Base-by-base conservation (phyloP, 345 rosid species). In the Lagerstroemia speciosa region DNA sequence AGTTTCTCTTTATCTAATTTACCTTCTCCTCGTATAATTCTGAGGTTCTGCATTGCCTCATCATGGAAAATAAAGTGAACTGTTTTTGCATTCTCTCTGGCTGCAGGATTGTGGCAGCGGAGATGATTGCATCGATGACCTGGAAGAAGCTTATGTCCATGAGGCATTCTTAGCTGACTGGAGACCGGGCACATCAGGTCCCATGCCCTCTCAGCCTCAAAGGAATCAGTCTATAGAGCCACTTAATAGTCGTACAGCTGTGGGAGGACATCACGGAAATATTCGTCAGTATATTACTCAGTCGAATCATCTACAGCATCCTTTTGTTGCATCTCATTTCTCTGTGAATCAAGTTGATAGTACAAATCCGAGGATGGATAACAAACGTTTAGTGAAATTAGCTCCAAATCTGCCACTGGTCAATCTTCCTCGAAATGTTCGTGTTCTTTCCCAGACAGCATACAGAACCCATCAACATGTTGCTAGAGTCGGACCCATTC, bases 331-430 rank as follows among this genome's bases (percentile, higher is more conserved):
- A 45, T 71, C 77, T 60, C 64, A 50, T 60, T 65, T 67, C 43
- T 27, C 72, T n/a, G 29, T 30, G 34, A 58, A 58, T 58, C 63
- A 27, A 30, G 31, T 14, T 30, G 17, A 27, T 11, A 38, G 19
- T 2, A 38, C 32, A 65, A 65, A 29, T 24, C 45, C 30, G 3
- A 38, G 48, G 32, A 38, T 65, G 52, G 79, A 74, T 75, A 82
- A 76, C 57, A 69, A 78, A 66, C 82, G 76, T 48, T 72, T 94
- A 67, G 99, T 94, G 76, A 94, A 89, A 78, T 84, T 89, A 76
- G 95, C 98, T 65, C 99, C 98, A 71, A 97, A 87, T 71, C 77
- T 94, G 73, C 98, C 99, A 57, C 92, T 92, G 3, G 87, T 94
- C 70, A 89, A 89, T 85, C 99, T 94, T 80, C 99, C 96, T 48